Evolutionary conservation across 2,329 filamentous ascomycete genomes (phyloP), one percentile per base, ranked within the genome.

Genomic region (Tetracladium maxilliforme): DNA sequence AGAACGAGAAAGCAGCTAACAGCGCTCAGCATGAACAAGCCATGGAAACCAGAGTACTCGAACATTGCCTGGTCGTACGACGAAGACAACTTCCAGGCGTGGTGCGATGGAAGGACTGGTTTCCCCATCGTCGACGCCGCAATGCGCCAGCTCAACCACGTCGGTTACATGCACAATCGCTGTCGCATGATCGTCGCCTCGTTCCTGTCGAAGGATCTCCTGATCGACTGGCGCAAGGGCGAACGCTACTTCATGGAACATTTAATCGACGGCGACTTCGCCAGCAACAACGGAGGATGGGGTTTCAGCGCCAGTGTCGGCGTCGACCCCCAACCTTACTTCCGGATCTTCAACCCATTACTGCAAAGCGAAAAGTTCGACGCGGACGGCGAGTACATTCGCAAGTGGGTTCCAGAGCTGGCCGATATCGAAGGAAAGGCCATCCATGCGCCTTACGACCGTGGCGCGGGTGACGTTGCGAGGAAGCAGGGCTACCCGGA

Each of bases 361-460:
- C 52, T 81, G 11, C 84, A 93, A 54, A 82, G 77, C 37, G 80
- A 90, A 58, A 86, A 78, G 49, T 92, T 92, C 38, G 84, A 93
- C 43, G 56, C 64, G 0, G 58, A 76, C 0, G 86, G 83, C 0
- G 68, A 70, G 10, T 93, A 87, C 44, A 92, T 93, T 28, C 63
- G 78, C 19, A 70, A 69, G 30, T 93, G 83, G 83, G 59, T 93
- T 7, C 73, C 73, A 0, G 84, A 93, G 51, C 52, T 93, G 31
- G 58, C 51, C 14, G 61, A 49, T 0, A 49, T 87, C 4, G 44
- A 65, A 38, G 73, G 68, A 0, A 74, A 71, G 33, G 77, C 72
- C 7, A 68, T 93, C 4, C 83, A 92, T 45, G 82, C 86, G 35
- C 84, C 84, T 1, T 87, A 86, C 45, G 65, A 56, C 3, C 62